A percentile compares a stretch with the other conserved stretches of the same genome.
These are phyloP conservation scores for Cardamine resedifolia DNA, from an alignment of 345 rosid species.

Conservation along the genomic window DNA sequence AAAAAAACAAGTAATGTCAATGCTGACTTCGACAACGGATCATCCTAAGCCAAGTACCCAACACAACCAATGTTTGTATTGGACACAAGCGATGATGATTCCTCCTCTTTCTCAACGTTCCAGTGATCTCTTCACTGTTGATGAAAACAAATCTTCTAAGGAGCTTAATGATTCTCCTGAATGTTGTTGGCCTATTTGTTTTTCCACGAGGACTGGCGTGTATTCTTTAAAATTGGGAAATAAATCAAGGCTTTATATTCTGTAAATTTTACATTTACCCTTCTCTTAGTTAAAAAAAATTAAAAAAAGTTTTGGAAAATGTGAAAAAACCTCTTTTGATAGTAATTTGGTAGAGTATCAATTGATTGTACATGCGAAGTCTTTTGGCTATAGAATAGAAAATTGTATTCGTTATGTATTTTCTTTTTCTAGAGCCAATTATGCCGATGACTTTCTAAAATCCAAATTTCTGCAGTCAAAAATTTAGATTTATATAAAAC, in stretches of 20 bases:
- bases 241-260: not conserved
- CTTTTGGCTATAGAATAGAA: not conserved
- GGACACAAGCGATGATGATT: constrained; percentile 34
- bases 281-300: not conserved
- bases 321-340: not conserved
- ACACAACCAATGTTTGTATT: constrained; percentile 32
- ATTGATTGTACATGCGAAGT: not conserved
- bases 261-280: not conserved
- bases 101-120: constrained; percentile 29
- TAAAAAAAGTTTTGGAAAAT: not conserved
- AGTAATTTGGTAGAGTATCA: not conserved
- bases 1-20: constrained; percentile 30
- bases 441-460: not conserved
- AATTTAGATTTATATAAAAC: not conserved
- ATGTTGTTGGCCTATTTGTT: not conserved
- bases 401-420: not conserved
- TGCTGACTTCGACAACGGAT: constrained; percentile 21
- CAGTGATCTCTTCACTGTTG: constrained; percentile 19
- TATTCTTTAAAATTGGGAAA: not conserved
- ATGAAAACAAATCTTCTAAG: constrained; percentile 6
- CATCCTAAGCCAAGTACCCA: constrained; percentile 19
- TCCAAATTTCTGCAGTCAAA: not conserved
- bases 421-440: not conserved
- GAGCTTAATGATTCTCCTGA: constrained; percentile 21
- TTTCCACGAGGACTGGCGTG: not conserved